Evolutionary conservation across 2,329 filamentous ascomycete species (phyloP), one percentile per base, ranked within the genome.

Genomic region (Trichoderma gracile): DNA sequence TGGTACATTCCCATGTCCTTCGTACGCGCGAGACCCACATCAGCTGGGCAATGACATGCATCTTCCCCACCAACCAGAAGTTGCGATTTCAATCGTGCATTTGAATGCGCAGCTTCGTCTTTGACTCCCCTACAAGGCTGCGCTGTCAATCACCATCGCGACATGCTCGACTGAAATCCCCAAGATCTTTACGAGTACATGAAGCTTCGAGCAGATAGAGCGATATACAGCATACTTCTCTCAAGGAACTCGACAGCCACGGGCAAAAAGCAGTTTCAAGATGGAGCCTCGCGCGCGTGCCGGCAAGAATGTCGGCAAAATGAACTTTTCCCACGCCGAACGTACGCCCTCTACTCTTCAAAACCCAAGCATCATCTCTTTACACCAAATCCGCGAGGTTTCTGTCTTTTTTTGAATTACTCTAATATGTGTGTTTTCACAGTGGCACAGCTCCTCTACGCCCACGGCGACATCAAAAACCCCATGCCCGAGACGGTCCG

Each of bases 401-500:
- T n/a, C n/a, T n/a, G n/a, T n/a, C n/a, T n/a, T n/a, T n/a, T n/a
- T n/a, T n/a, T n/a, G n/a, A n/a, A n/a, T n/a, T 14, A 12, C 7
- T 12, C 57, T 61, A 61, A 61, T 15, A 38, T 12, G 5, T 14
- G 10, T 14, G 12, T 4, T 38, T 38, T 14, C 63, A 14, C 74
- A 91, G 90, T 93, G 59, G 83, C 86, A 69, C 84, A 88, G 70
- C 86, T 94, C 66, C 88, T 95, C 74, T 91, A 88, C 76, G 90
- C 89, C 66, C 90, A 91, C 74, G 93, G 92, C 75, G 92, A 96
- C 77, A 86, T 89, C 64, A 82, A 85, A 65, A 83, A 89, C 63
- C 91, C 93, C 0, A 88, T 98, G 27, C 88, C 91, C 19, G 87
- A 93, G 74, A 97, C 93, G 10, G 84, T 97, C 66, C 88, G 90